phyloP scores from a whole-genome alignment of 2,329 filamentous ascomycete species.

The Alternaria postmessia region DNA sequence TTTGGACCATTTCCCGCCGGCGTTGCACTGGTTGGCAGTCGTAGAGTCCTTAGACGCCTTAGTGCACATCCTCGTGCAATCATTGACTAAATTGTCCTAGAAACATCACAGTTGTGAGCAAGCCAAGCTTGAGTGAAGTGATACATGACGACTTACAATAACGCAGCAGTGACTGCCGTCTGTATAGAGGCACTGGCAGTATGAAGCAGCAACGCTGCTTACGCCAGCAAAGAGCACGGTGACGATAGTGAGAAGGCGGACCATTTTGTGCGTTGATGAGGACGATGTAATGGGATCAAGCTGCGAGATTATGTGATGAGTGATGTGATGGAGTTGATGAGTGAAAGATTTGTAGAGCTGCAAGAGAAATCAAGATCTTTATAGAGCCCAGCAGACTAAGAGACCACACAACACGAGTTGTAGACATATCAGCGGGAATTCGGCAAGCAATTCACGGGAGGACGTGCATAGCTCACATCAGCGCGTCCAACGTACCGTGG shows the following conservation, averaged over 20 bases:
- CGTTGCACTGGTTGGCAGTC: constrained; percentile 4
- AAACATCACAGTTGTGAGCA: background rate
- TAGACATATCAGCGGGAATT: background rate
- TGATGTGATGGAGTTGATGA: background rate
- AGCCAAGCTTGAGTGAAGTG: background rate
- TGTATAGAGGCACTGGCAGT: constrained; percentile 9
- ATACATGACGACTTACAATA: constrained; percentile 10
- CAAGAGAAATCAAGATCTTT: background rate
- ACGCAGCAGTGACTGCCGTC: constrained; percentile 10
- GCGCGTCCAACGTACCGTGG: too few relatives aligned
- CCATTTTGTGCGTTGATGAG: constrained; percentile 5
- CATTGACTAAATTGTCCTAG: background rate
- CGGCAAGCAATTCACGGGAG: background rate
- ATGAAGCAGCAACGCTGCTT: constrained; percentile 11
- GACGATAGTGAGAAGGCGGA: constrained; percentile 1
- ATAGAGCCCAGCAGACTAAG: background rate
- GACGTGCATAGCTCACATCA: background rate
- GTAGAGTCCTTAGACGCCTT: constrained; percentile 1
- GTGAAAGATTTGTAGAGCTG: too few relatives aligned
- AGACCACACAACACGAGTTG: background rate
- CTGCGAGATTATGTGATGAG: background rate
- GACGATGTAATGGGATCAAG: background rate
- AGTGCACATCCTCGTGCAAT: constrained; percentile 3
- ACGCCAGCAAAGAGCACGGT: constrained; percentile 3
- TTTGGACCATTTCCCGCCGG: background rate